phyloP scores from a whole-genome alignment of 345 rosid genomes.

The Eutrema japonicum region DNA sequence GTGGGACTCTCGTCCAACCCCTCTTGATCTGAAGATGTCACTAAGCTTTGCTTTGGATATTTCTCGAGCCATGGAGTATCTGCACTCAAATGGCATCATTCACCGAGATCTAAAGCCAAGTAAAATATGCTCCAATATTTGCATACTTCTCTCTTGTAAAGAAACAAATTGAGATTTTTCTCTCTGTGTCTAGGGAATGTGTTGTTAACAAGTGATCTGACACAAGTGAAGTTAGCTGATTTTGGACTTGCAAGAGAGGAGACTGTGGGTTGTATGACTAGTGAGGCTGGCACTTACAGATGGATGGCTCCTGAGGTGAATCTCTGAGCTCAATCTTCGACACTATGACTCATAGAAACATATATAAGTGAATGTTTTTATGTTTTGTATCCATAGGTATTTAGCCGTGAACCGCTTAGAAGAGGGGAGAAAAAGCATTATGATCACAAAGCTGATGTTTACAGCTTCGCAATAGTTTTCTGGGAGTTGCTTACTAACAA shows the following conservation, averaged over 20 bases:
- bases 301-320: conserved; percentile 89
- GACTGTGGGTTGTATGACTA: conserved; percentile 49
- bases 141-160: background rate
- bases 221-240: conserved; percentile 57
- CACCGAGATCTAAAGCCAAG: conserved; percentile 80
- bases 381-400: conserved; percentile 44
- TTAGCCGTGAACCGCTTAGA: conserved; percentile 49
- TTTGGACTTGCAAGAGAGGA: conserved; percentile 68
- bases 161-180: background rate
- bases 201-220: conserved; percentile 53
- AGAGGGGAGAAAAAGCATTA: conserved; percentile 55
- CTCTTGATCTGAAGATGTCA: conserved; percentile 46
- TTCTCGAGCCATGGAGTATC: conserved; percentile 65
- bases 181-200: conserved; percentile 51
- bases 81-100: conserved; percentile 73
- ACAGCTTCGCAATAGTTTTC: conserved; percentile 64
- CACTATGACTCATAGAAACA: background rate
- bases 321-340: conserved; percentile 5
- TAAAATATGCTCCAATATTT: conserved; percentile 30
- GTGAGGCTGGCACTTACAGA: conserved; percentile 67
- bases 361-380: background rate
- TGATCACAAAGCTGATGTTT: conserved; percentile 77
- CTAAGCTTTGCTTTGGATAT: conserved; percentile 61
- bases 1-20: conserved; percentile 51
- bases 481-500: conserved; percentile 70